Conservation (phyloP, 495 filamentous ascomycete species). For the Cetradonia linearis region DNA sequence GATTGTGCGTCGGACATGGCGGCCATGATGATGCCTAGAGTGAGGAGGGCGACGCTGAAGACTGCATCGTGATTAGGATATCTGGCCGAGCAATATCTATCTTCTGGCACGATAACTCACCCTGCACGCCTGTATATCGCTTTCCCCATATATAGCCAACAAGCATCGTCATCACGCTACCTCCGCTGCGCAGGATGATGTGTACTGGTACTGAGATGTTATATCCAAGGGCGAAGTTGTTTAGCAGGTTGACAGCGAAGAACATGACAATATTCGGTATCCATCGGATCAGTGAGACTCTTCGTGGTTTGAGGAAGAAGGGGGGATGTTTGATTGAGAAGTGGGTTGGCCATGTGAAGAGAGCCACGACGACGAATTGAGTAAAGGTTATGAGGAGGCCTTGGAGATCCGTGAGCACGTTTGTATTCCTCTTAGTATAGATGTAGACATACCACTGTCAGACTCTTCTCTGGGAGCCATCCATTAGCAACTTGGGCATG, state of each 20-base stretch:
- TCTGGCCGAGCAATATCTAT: background rate
- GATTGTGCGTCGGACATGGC: slow-evolving; percentile 79
- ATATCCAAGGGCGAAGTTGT: slow-evolving; percentile 97
- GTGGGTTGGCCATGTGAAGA: slow-evolving; percentile 58
- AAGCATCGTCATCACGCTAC: slow-evolving; percentile 85
- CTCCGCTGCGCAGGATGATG: slow-evolving; percentile 90
- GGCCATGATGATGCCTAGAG: slow-evolving; percentile 71
- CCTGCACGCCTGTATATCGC: slow-evolving; percentile 66
- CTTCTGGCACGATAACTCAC: background rate
- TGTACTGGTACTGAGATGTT: slow-evolving; percentile 94
- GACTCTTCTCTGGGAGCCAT: slow-evolving; percentile 43
- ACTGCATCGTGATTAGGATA: slow-evolving; percentile 30
- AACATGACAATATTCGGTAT: slow-evolving; percentile 81
- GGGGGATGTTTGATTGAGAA: slow-evolving; percentile 54
- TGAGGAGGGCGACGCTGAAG: slow-evolving; percentile 67
- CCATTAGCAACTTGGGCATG: slow-evolving; percentile 15
- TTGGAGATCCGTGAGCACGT: slow-evolving; percentile 26
- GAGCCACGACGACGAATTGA: slow-evolving; percentile 78
- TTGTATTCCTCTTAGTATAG: background rate
- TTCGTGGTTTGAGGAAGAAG: slow-evolving; percentile 62
- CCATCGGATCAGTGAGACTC: slow-evolving; percentile 81
- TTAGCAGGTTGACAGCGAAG: slow-evolving; percentile 82
- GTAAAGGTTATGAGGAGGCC: slow-evolving; percentile 87
- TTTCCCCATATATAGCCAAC: slow-evolving; percentile 79
- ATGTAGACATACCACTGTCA: slow-evolving; percentile 41